phyloP scores from a whole-genome alignment of 2,329 filamentous ascomycete genomes.

The Fusarium sp. region DNA sequence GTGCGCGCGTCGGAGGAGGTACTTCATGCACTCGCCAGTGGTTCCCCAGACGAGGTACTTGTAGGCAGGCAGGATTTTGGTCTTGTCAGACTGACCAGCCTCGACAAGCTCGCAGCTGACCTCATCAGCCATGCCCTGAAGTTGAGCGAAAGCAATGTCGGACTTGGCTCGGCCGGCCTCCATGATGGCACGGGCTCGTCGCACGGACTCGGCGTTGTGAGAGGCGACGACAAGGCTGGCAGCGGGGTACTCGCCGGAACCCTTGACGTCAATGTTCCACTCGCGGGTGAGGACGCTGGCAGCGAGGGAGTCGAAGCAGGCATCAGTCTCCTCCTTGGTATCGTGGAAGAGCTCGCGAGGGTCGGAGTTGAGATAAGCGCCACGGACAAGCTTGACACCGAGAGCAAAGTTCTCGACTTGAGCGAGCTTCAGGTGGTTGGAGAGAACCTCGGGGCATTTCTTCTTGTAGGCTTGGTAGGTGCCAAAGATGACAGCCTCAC shows the following conservation, averaged over 20 bases:
- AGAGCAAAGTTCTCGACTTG: constrained; percentile 71
- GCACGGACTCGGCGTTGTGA: constrained; percentile 82
- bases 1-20: constrained; percentile 71
- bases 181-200: constrained; percentile 65
- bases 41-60: constrained; percentile 79
- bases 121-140: constrained; percentile 97
- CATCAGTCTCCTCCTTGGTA: constrained; percentile 77
- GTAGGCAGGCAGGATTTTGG: constrained; percentile 68
- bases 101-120: constrained; percentile 75
- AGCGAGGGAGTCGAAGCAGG: constrained; percentile 78
- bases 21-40: constrained; percentile 87
- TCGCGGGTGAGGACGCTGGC: constrained; percentile 73
- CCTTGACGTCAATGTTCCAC: constrained; percentile 53
- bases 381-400: constrained; percentile 81
- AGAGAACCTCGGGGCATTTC: constrained; percentile 67
- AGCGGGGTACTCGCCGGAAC: constrained; percentile 63
- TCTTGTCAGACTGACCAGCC: constrained; percentile 50
- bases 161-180: constrained; percentile 58
- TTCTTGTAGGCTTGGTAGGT: constrained; percentile 86
- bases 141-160: constrained; percentile 69
- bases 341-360: constrained; percentile 78
- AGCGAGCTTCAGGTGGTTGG: constrained; percentile 70
- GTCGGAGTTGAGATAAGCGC: constrained; percentile 79
- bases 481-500: constrained; percentile 79
- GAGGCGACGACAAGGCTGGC: constrained; percentile 80